Base-by-base conservation (phyloP, 768 basidiomycete genomes). In the Boletus sensibilis region DNA sequence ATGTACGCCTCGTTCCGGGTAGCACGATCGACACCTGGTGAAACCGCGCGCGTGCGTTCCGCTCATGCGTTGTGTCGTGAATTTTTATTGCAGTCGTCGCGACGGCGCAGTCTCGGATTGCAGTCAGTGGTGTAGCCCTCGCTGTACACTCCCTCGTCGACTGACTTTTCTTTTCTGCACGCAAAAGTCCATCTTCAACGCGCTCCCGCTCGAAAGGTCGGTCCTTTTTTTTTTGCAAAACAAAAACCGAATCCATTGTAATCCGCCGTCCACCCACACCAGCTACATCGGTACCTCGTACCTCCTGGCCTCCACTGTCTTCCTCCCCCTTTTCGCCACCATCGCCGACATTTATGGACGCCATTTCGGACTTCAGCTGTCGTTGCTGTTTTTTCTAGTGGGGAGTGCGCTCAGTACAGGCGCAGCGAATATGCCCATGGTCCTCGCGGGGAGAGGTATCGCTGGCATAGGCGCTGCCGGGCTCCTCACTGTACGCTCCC, bases 251-350 rank as follows among this genome's bases (percentile, higher is more conserved):
- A 37, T 29, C 38, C 11, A n/a, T 29, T 29, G 5, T 12, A 33
- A 37, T 18, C 12, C 40, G 21, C 27, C 51, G 37, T 38, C 27
- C 8, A 12, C 29, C 37, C 14, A 13, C 14, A 27, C 12, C 13
- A 77, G 81, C 52, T 81, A 76, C 55, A 76, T 82, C 20, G 80
- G 82, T 40, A 82, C 81, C 1, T 62, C 75, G 2, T 82, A 82
- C 53, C 66, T 82, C 23, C 69, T 82, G 16, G 75, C 82, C 0
- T 79, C 79, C 18, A 81, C 82, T 4, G 78, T 81, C 46, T 82
- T 82, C 64, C 68, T 82, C 10, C 81, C 81, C 6, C 61, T 83
- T 9, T 82, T 79, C 42, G 80, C 78, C 1, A 77, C 77, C 8
- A 55, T 82, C 8, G 75, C 79, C 11, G 81, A 82, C 57, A 71